Evolutionary conservation across 192 early-diverging fungal genomes (phyloP), one percentile per base, ranked within the genome.

Genomic region (Coemansia sp.): DNA sequence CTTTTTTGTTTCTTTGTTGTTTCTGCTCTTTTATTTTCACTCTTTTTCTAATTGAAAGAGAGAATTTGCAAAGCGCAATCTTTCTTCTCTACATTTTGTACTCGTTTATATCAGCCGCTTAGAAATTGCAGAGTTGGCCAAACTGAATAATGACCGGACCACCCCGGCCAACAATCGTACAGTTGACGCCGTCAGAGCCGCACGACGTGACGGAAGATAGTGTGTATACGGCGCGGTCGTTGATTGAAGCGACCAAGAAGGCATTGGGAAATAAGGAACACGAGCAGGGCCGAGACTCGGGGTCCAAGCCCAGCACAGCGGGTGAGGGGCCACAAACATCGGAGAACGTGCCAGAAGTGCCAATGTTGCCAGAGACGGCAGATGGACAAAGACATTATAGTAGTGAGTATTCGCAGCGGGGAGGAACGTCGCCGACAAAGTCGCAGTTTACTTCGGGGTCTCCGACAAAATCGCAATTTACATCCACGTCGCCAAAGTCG

Each of bases 171-270:
- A 79, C 76, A n/a, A 79, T 79, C 22, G 70, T 79, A 3, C 71
- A 68, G 55, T 61, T 79, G 9, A 45, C 64, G 62, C 76, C 76
- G 14, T 25, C 56, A 14, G 53, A 27, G 8, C 22, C 43, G 37
- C 25, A 39, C 45, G 35, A 45, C 56, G 47, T 43, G 31, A 6
- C 6, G 6, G 49, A 61, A 6, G 47, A 53, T 3, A 52, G 37
- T 4, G 51, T 39, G 25, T 78, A 72, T 50, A 78, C 75, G 51
- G 62, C 75, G 43, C 75, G 75, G 10, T 65, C 75, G 48, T 67
- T 78, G 19, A 65, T 78, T 17, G 75, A 78, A 38, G 59, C 70
- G 2, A 59, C 75, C 2, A 78, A 78, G 23, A 49, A 59, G 27
- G 66, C 69, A 25, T 17, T 55, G 52, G 43, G 57, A 26, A 57